Base-by-base conservation (phyloP, 495 filamentous ascomycete species). In the Platismatia glauca region DNA sequence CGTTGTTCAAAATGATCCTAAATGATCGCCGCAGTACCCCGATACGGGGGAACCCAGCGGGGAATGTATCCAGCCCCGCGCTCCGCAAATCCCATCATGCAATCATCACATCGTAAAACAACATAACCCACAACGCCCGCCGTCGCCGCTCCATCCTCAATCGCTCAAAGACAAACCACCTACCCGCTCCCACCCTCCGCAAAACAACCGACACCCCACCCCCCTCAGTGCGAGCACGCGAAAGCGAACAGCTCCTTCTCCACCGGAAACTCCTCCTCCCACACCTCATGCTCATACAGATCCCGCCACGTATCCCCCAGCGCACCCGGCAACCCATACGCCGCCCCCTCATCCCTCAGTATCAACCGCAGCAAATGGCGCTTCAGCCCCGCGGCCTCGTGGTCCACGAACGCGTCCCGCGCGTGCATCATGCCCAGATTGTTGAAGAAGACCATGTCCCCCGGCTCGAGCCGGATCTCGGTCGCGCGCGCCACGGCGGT, bases 401-500 rank as follows among this genome's bases (percentile, higher is more conserved):
- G 27, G 16, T 62, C 60, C 11, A 50, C 60, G 24, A 62, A 62
- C 27, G 39, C 53, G 44, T 62, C 60, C 7, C 60, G 37, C 16
- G 60, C 60, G 39, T 62, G 60, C 55, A 62, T 41, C 53, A 57
- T 57, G 24, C 11, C 50, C 39, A 62, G 20, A 27, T 62, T 62
- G 34, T 62, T 62, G 60, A 62, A 62, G 38, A 62, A 62, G 6
- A 62, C 44, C 60, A 62, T 62, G 11, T 62, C 60, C 12, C 60
- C 60, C 6, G 39, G 60, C 29, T 57, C 29, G n/a, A 62, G 18
- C 4, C 31, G 38, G 53, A 62, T 57, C 33, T 62, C 39, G 15
- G 46, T 4, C 11, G 60, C 60, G 20, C 27, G 38, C 22, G 4
- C 18, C 33, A 13, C 2, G 2, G 60, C 60, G 11, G 53, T 38